These are phyloP conservation scores for Pisolithus sp. DNA, from an alignment of 768 basidiomycete genomes.

Conservation along the genomic window DNA sequence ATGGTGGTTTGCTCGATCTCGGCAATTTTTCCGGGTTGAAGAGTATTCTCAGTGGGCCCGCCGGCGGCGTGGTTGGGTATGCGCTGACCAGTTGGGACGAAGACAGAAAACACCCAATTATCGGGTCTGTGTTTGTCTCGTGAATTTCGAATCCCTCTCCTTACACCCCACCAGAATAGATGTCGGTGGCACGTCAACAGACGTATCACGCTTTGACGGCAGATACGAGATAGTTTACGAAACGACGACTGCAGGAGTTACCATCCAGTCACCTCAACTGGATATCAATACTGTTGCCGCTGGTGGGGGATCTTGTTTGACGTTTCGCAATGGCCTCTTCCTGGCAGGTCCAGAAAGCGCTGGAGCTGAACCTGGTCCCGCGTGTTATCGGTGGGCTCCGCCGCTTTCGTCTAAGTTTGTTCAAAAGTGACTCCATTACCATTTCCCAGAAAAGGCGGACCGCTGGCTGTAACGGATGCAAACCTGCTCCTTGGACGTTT, in stretches of 20 bases:
- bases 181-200: conserved; percentile 93
- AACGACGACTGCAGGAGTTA: conserved; percentile 91
- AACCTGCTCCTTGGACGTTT: conserved; percentile 87
- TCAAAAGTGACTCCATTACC: not conserved
- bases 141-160: not conserved
- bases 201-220: conserved; percentile 90
- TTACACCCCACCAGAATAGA: conserved; percentile 50
- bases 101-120: conserved; percentile 63
- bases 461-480: conserved; percentile 87
- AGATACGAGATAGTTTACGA: conserved; percentile 91
- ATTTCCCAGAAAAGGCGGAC: conserved; percentile 72
- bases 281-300: conserved; percentile 97
- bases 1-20: conserved; percentile 78
- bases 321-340: conserved; percentile 87
- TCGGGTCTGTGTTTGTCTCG: conserved; percentile 52
- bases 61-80: conserved; percentile 94
- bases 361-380: conserved; percentile 90
- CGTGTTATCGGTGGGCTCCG: conserved; percentile 67
- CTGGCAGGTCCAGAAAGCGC: conserved; percentile 89
- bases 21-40: conserved; percentile 88
- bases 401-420: not conserved
- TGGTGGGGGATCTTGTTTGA: conserved; percentile 86
- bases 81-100: conserved; percentile 85
- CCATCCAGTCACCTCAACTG: conserved; percentile 86
- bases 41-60: conserved; percentile 89